Evolutionary conservation across 306 rosid species (phyloP).

Genomic region (Styphnolobium japonicum): DNA sequence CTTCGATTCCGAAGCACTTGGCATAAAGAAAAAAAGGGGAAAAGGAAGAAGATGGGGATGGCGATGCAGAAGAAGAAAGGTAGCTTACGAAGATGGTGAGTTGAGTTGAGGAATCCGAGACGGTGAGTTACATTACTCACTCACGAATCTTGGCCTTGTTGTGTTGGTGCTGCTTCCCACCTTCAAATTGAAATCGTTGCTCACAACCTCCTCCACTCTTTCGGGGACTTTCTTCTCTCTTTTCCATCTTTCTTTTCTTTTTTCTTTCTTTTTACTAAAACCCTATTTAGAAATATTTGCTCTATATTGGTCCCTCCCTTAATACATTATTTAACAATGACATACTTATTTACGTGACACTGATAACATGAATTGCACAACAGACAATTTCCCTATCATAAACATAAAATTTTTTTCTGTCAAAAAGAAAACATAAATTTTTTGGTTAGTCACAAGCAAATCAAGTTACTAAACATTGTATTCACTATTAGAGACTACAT

Average conservation of each 20-base stretch:
- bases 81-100: background rate
- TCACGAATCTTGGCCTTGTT: background rate
- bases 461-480: too few relatives aligned
- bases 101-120: background rate
- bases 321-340: too few relatives aligned
- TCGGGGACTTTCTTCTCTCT: background rate
- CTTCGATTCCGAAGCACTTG: background rate
- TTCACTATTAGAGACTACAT: too few relatives aligned
- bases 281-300: too few relatives aligned
- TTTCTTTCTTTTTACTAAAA: background rate
- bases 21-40: background rate
- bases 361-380: too few relatives aligned
- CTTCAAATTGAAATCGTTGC: background rate
- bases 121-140: background rate
- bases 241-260: background rate
- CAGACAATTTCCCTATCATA: too few relatives aligned
- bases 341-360: too few relatives aligned
- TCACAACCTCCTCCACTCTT: background rate
- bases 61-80: background rate
- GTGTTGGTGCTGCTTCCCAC: background rate
- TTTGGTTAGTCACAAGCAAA: too few relatives aligned
- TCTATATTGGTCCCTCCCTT: too few relatives aligned
- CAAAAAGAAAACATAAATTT: too few relatives aligned
- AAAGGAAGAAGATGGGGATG: background rate
- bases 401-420: too few relatives aligned